Evolutionary conservation across 495 filamentous ascomycete genomes (phyloP), one percentile per base, ranked within the genome.

Genomic region (Penicillium waksmanii): DNA sequence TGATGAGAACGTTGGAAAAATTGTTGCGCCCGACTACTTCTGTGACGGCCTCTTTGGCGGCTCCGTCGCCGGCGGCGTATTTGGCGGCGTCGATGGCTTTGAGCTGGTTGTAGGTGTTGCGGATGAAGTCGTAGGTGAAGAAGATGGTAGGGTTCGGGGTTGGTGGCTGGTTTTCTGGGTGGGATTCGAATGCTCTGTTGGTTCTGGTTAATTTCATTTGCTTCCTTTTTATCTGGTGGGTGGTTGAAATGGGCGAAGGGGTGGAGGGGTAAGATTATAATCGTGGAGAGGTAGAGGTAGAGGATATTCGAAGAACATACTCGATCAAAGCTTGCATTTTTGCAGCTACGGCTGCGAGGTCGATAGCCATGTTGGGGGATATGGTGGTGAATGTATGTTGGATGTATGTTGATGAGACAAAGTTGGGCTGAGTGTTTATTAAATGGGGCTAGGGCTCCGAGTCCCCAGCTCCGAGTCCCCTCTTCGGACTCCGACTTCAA

Each of bases 121-220:
- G 64, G 63, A 73, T 52, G 56, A 74, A 76, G 61, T 73, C 69
- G 49, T 58, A 60, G 19, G 72, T 36, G 66, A 73, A 76, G 66
- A 70, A 75, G 46, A 68, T 40, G 6, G 71, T 75, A 17, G 73
- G 69, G 57, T 77, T 64, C 2, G 64, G 58, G 35, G 50, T 61
- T 3, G 70, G 70, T 4, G 69, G 65, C 40, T 68, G 61, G 46
- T 68, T 64, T n/a, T 65, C 51, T 11, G 74, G 74, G 64, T 73
- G 71, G 44, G 65, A 18, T 60, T 74, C 69, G 53, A 73, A 70
- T 25, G 69, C 60, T 9, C 67, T 73, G 50, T 65, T 55, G 54
- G 46, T 56, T n/a, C 42, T 46, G 51, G 23, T 56, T 53, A 53
- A 31, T 51, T 51, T 17, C 21, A 0, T 5, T 46, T 46, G 17